Base-by-base conservation (phyloP, 2,329 filamentous ascomycete species). In the Trichoderma aggressivum region DNA sequence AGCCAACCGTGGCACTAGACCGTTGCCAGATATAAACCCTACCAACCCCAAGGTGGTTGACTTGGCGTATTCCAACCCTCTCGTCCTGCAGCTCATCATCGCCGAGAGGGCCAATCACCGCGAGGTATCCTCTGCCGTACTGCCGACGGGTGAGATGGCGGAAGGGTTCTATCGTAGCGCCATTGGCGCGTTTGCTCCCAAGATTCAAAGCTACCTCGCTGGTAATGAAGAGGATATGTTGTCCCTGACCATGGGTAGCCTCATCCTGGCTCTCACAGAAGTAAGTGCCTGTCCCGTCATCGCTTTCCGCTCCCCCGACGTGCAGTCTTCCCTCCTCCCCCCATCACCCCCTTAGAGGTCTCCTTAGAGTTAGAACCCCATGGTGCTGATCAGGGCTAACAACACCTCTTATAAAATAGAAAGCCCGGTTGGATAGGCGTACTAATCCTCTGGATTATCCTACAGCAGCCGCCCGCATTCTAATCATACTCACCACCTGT, bases 211-310 rank as follows among this genome's bases (percentile, higher is more conserved):
- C 7, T 81, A 81, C 26, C 76, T 81, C 2, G 75, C 75, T 0
- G 80, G 81, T 0, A 77, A 79, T 2, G 78, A 79, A 1, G 76
- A 79, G 5, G 78, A 79, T 7, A 77, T 79, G 0, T 77, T 86
- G 3, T 79, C 82, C 59, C 74, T 85, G 21, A 81, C 82, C 0
- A 79, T 84, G 12, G 84, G 83, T 3, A 83, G 83, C 36, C 76
- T 86, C 11, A 80, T 85, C 11, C 79, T 86, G 74, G 84, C 81
- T 68, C 81, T 86, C 63, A 84, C 82, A 3, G 84, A 86, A 80
- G 84, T 86, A 68, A 4, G 78, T 74, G 39, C 11, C 18, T 21
- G 14, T 32, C 18, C 26, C 12, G 6, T n/a, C 26, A 5, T 43
- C 59, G 43, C 24, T 30, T 32, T 6, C 18, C 53, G 12, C 36